Evolutionary conservation across 106 monocot genomes (phyloP), one percentile per base, ranked within the genome.

Genomic region (Dendrobium officinale): DNA sequence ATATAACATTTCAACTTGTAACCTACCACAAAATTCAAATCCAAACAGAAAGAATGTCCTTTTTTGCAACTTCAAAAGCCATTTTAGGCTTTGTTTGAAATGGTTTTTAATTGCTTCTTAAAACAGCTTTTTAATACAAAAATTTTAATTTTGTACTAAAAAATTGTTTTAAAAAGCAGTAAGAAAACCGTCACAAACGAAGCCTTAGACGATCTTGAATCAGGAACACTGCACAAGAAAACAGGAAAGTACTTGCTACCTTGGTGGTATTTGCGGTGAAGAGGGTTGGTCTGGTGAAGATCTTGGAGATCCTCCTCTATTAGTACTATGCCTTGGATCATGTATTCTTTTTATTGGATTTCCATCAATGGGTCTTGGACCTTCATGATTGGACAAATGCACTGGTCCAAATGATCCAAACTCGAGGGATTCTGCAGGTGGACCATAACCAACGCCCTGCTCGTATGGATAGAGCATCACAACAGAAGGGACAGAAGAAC

Each of bases 221-320:
- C 45, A 45, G 6, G 45, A 45, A 45, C 37, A 45, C 45, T 45
- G 8, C 8, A 45, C 45, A 45, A 6, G 1, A 45, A 9, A 45
- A 45, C 6, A 45, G 9, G 9, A 45, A 45, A 0, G 9, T 45
- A 13, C 42, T 44, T n/a, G 81, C 73, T 91, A 86, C 85, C 88
- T 61, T 22, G 61, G 61, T 61, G 61, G 61, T 61, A 61, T 61
- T 5, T 61, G 95, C 18, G 94, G 91, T 56, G 92, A 90, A 13
- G 92, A 90, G 6, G 92, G 90, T 43, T 87, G 92, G 76, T 92
- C 92, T 26, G 92, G 95, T 2, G 95, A 90, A 44, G 92, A 85
- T 51, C 76, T 67, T 0, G 83, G 79, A 55, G 91, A 88, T 10
- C 80, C 82, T 22, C 61, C 61, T 15, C 48, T 55, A 47, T 89